Evolutionary conservation across 1,284 basidiomycete species (phyloP), one percentile per base, ranked within the genome.

Genomic region (Sporisorium graminicola): DNA sequence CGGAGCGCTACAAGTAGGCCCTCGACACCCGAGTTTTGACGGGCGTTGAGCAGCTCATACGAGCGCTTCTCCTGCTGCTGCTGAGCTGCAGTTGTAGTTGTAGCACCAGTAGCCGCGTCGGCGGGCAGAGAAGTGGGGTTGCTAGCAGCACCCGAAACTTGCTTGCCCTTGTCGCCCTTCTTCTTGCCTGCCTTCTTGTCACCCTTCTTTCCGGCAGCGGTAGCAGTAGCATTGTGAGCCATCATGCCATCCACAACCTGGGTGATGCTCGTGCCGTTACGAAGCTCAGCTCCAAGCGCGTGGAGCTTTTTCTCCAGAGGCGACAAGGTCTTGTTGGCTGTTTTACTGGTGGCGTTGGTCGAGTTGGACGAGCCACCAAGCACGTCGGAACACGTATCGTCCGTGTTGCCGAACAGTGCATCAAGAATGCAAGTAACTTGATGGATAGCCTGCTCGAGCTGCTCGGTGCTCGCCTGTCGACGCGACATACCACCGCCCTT

Each of bases 351-450:
- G 22, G 62, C 65, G 29, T 78, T 77, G 60, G 74, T 73, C 33
- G 65, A 55, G 61, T 74, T 74, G 49, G 57, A 16, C 20, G 54
- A 24, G 14, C 61, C 58, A 50, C 62, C 69, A 26, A 69, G 60
- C 16, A 67, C 52, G 24, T 64, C 64, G n/a, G 60, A 62, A 49
- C 75, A 77, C 24, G 58, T 43, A 24, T 43, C 64, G 33, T 77
- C 67, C 31, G 64, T 55, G 54, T 74, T 77, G 22, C 75, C 71
- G 37, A 77, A 77, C 42, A 74, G 65, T 0, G 67, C 63, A 68
- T 77, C 66, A n/a, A 77, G 60, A 40, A 77, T 66, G 71, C 75
- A 77, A 16, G 75, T 77, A 44, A 77, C 54, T 29, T 74, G 71
- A 20, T 71, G 75, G 20, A 74, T 67, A 8, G 73, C 73, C 51